Evolutionary conservation across 2,329 filamentous ascomycete species (phyloP), one percentile per base, ranked within the genome.

Genomic region (Clonostachys rosea): DNA sequence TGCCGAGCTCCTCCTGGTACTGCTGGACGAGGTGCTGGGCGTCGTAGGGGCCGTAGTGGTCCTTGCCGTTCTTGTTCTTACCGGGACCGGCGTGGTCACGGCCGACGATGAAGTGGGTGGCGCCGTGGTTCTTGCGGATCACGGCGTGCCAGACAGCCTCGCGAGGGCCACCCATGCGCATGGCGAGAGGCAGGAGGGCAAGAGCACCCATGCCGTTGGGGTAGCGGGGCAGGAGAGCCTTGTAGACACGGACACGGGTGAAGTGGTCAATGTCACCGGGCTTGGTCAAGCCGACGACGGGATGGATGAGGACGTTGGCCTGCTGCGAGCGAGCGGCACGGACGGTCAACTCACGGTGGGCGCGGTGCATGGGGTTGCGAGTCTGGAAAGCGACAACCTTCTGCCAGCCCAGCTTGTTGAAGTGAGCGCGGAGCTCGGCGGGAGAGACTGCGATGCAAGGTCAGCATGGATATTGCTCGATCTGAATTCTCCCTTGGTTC

Each of bases 71-170:
- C 78, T 89, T 95, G 84, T 97, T 97, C 83, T 95, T 96, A 64
- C 94, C 94, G 41, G 94, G 94, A 44, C 94, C 94, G 56, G 94
- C 94, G 73, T 99, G 94, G 74, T 99, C 94, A 75, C 94, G 90
- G 51, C 94, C 94, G 56, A 99, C 91, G 61, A 99, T 99, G 79
- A 99, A 99, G 80, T 99, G 94, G 14, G 94, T 97, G 43, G 92
- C 91, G 61, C 94, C 94, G 75, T 96, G 91, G 74, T 99, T 99
- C 86, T 97, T 99, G 67, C 94, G 91, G 79, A 99, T 99, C 63
- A 99, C 96, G 64, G 94, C 94, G 78, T 99, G 94, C 94, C 94
- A 99, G 74, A 99, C 91, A 58, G 94, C 94, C 78, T 99, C 94
- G 57, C 94, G 89, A 54, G 94, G 94, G 60, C 94, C 94, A 64